These are phyloP conservation scores for Barnettozyma pratensis DNA, from an alignment of 805 yeast species.

Conservation along the genomic window DNA sequence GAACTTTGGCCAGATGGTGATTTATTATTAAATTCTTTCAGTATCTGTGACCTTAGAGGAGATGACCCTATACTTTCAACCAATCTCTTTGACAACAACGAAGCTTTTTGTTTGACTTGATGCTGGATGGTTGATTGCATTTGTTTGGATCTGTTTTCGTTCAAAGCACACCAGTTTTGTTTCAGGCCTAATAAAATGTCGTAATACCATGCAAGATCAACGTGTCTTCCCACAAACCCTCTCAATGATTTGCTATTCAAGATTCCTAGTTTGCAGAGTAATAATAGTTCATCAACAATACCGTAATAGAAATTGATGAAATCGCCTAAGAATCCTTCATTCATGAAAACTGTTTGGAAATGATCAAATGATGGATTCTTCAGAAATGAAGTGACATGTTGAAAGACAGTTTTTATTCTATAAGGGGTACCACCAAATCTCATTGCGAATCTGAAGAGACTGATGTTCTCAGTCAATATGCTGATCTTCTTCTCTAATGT, in stretches of 20 bases:
- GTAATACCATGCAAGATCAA: conserved; percentile 63
- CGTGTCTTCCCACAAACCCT: conserved; percentile 47
- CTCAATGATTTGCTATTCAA: conserved; percentile 34
- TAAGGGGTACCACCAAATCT: conserved; percentile 71
- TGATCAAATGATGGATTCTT: conserved; percentile 13
- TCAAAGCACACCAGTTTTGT: conserved; percentile 41
- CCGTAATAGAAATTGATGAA: conserved; percentile 56
- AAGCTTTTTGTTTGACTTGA: conserved; percentile 56
- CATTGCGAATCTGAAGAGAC: conserved; percentile 58
- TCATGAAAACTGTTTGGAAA: conserved; percentile 32
- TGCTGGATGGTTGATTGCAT: conserved; percentile 50
- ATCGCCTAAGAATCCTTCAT: conserved; percentile 44
- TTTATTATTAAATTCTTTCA: conserved; percentile 26
- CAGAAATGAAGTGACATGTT: conserved; percentile 27
- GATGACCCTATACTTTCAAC: conserved; percentile 22
- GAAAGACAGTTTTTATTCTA: conserved; percentile 36
- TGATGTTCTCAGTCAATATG: conserved; percentile 43
- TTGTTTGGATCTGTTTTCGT: conserved; percentile 41
- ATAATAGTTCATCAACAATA: conserved; percentile 55
- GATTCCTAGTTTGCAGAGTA: conserved; percentile 51
- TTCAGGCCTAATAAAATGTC: conserved; percentile 56
- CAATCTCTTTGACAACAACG: conserved; percentile 36
- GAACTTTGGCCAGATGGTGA: conserved; percentile 12
- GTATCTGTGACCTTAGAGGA: conserved; percentile 26
- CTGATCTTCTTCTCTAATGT: conserved; percentile 30